Conservation (phyloP, 768 basidiomycete species). For the Mrakia frigida region DNA sequence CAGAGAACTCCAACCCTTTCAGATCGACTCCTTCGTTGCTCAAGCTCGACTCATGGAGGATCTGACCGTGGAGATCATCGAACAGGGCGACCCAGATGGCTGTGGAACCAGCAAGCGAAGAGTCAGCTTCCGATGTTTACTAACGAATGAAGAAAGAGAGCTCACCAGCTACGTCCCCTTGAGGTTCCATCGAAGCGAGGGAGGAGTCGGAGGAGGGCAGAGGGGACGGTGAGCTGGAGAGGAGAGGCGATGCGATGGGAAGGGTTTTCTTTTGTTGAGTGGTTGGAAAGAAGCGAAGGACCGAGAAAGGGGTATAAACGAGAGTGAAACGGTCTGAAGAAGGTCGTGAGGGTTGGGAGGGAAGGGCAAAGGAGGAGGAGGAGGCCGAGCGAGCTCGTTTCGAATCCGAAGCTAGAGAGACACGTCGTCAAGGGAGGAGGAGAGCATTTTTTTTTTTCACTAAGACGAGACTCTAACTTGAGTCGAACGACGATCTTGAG, state of each 20-base stretch:
- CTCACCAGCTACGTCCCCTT: slow-evolving; percentile 4
- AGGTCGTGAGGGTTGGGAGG: too few species aligned
- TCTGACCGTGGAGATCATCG: slow-evolving; percentile 7
- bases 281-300: neutral
- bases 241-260: neutral
- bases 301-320: too few species aligned
- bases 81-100: neutral
- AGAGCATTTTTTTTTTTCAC: too few species aligned
- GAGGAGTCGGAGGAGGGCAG: neutral
- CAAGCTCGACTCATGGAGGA: neutral
- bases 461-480: too few species aligned
- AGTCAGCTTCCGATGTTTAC: neutral
- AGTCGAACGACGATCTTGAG: too few species aligned
- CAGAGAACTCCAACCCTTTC: neutral
- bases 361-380: too few species aligned
- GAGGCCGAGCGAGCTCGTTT: neutral
- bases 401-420: too few species aligned
- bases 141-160: neutral
- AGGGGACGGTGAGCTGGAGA: neutral
- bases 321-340: too few species aligned
- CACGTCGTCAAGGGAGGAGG: too few species aligned
- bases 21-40: slow-evolving; percentile 5
- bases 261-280: neutral
- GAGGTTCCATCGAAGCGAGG: neutral
- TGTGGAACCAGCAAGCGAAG: neutral